Conservation (phyloP, 2,329 filamentous ascomycete species). For the Aspergillus udagawae region DNA sequence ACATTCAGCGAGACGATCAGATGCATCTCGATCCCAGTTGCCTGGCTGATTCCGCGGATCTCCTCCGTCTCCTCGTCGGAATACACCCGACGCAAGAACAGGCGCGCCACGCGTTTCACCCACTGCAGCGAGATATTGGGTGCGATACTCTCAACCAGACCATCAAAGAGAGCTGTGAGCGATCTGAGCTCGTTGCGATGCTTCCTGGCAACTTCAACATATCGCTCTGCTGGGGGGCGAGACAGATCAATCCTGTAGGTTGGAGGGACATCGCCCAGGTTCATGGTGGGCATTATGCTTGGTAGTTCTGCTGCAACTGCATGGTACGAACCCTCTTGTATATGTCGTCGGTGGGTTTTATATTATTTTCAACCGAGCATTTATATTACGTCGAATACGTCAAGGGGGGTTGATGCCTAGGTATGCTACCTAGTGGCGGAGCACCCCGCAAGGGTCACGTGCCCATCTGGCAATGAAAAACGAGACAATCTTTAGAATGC, state of each 20-base stretch:
- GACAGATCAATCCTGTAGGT: slow-evolving; percentile 53
- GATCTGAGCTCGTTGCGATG: slow-evolving; percentile 45
- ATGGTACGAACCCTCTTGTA: background rate
- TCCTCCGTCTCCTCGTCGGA: slow-evolving; percentile 57
- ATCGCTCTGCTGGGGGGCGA: slow-evolving; percentile 50
- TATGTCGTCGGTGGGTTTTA: background rate
- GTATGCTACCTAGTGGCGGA: background rate
- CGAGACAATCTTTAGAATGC: no score
- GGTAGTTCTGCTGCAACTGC: background rate
- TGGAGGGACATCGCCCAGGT: slow-evolving; percentile 24
- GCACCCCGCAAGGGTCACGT: background rate
- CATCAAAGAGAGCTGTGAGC: slow-evolving; percentile 7
- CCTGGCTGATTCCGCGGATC: slow-evolving; percentile 54
- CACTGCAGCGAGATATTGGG: slow-evolving; percentile 21
- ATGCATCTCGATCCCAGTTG: slow-evolving; percentile 53
- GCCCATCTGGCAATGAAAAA: no score
- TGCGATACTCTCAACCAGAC: slow-evolving; percentile 12
- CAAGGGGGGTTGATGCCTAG: background rate
- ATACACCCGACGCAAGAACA: slow-evolving; percentile 50
- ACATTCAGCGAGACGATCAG: slow-evolving; percentile 61
- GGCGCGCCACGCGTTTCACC: slow-evolving; percentile 39
- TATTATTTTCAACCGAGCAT: background rate
- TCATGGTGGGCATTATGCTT: background rate
- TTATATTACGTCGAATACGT: background rate
- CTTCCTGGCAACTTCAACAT: slow-evolving; percentile 45